These are phyloP conservation scores for Rhizopogon rudus DNA, from an alignment of 768 basidiomycete genomes.

Conservation along the genomic window DNA sequence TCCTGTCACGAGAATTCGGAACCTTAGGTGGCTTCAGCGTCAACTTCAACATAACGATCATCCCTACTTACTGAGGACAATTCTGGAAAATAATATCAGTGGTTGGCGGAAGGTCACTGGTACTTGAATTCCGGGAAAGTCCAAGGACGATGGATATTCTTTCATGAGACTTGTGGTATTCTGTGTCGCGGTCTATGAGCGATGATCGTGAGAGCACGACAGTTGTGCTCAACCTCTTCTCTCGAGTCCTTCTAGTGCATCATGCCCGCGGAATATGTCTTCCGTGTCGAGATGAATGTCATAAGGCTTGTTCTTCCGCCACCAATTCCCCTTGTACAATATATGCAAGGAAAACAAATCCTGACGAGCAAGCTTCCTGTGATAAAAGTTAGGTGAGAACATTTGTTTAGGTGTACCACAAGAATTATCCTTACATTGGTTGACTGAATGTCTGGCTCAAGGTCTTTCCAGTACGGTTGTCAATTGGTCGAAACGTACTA, in stretches of 20 bases:
- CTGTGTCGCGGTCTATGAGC: neutral
- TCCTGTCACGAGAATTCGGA: slow-evolving; percentile 5
- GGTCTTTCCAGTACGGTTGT: no score
- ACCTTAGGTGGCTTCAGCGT: neutral
- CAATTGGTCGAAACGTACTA: no score
- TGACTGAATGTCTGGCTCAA: no score
- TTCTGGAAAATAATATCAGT: neutral
- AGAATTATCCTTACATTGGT: no score
- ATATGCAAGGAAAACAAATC: no score
- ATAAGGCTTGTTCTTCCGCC: no score
- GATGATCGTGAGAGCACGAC: neutral
- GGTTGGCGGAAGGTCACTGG: neutral
- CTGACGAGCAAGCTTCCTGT: no score
- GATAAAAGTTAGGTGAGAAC: no score
- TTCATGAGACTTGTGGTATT: neutral
- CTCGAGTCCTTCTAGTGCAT: neutral
- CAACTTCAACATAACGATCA: neutral
- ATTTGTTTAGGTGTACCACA: no score
- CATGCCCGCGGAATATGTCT: neutral
- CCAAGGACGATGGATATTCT: neutral
- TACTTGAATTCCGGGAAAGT: neutral
- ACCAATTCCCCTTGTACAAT: neutral
- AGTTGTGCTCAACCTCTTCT: neutral
- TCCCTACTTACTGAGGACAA: slow-evolving; percentile 3
- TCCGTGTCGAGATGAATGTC: neutral